Evolutionary conservation across 2,329 filamentous ascomycete genomes (phyloP), one percentile per base, ranked within the genome.

Genomic region (Claviceps africana): DNA sequence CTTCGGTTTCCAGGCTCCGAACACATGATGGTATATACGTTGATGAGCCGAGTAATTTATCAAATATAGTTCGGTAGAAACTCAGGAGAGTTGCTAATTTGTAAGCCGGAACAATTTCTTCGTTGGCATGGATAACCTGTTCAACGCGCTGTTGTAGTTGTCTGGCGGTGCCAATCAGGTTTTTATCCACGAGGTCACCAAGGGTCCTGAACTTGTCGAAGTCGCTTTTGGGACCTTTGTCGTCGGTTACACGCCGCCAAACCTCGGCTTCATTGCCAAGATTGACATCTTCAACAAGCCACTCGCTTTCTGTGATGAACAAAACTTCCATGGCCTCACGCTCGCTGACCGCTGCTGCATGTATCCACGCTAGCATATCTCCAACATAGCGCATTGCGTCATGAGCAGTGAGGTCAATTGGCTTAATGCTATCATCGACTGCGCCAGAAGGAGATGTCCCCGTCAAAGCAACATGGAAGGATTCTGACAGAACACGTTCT

Each of bases 291-390:
- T 82, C 86, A 28, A 85, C 85, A 53, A 97, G 86, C 61, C 95
- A 88, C 56, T 93, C 86, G 2, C 87, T 90, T 56, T 96, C 90
- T 0, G 86, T 85, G 43, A 96, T 83, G 63, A 98, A 98, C 0
- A 98, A 73, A 2, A 88, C 82, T 65, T 97, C 91, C 6, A 98
- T 74, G 0, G 90, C 89, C 67, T 98, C 93, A 50, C 87, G 80
- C 67, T 98, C 93, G 33, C 91, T 94, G 1, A 98, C 93, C 0
- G 91, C 85, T 2, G 90, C 86, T 0, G 93, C 95, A 65, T 98
- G 93, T 6, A 86, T 82, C 93, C 93, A 98, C 5, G 93, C 93
- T 15, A 98, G 77, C 90, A 98, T 98, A 64, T 98, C 93, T 51
- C 93, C 89, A 2, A 94, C 82, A 65, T 97, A 97, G 21, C 93